These are phyloP conservation scores for Echria macrotheca DNA, from an alignment of 495 filamentous ascomycete genomes.

Conservation along the genomic window DNA sequence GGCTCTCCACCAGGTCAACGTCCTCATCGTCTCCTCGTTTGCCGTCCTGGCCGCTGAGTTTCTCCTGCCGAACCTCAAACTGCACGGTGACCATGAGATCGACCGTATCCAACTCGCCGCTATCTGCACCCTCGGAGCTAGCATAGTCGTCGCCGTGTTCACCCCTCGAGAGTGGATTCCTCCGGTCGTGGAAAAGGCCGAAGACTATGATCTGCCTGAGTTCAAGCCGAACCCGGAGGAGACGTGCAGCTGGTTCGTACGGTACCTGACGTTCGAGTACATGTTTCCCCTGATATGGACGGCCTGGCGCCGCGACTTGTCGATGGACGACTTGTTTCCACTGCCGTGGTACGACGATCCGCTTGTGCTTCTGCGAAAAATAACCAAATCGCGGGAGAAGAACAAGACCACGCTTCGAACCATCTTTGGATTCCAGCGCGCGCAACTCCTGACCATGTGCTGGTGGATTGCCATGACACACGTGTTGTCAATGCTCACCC, in stretches of 20 bases:
- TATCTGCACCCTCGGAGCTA: conserved; percentile 23
- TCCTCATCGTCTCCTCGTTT: conserved; percentile 24
- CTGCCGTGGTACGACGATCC: conserved; percentile 49
- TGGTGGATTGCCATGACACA: conserved; percentile 29
- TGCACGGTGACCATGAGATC: conserved; percentile 10
- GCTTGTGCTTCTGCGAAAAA: conserved; percentile 32
- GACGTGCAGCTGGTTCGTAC: conserved; percentile 44
- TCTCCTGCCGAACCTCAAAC: conserved; percentile 30
- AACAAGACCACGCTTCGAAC: conserved; percentile 39
- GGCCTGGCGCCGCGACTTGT: conserved; percentile 36
- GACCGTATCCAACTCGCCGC: conserved; percentile 17
- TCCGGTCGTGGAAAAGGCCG: conserved; percentile 21
- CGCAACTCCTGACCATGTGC: conserved; percentile 36
- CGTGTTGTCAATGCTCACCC: conserved; percentile 36
- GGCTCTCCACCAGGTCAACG: conserved; percentile 35
- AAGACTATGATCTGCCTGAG: conserved; percentile 22
- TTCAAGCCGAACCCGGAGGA: conserved; percentile 39
- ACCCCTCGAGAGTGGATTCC: conserved; percentile 38
- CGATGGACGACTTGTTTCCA: conserved; percentile 41
- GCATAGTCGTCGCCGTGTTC: conserved; percentile 27
- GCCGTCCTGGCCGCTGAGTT: conserved; percentile 20
- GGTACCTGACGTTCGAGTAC: conserved; percentile 46
- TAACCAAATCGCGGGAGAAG: conserved; percentile 33
- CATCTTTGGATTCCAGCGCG: conserved; percentile 31
- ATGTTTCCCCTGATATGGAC: conserved; percentile 43